Evolutionary conservation across 2,329 filamentous ascomycete species (phyloP).

Genomic region (Colletotrichum graminicola): DNA sequence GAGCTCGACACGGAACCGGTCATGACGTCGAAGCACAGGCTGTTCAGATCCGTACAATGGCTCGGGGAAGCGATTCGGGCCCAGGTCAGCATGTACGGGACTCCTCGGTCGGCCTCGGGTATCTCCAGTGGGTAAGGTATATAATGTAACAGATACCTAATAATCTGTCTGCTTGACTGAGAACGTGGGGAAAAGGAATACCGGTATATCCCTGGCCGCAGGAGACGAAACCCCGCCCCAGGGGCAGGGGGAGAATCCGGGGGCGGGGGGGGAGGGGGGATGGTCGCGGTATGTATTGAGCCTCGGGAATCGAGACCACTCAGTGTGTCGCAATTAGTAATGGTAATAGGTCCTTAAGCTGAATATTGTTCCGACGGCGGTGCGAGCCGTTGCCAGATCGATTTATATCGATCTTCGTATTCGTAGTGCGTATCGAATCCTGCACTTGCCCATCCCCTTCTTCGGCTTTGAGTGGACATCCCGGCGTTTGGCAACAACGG

Average conservation of each 20-base stretch:
- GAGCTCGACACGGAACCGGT: constrained; percentile 21
- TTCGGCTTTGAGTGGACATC: neutral
- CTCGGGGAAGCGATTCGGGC: constrained; percentile 16
- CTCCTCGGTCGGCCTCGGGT: constrained; percentile 30
- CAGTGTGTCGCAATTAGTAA: constrained; percentile 8
- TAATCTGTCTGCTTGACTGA: constrained; percentile 3
- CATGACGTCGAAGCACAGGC: constrained; percentile 9
- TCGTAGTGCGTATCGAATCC: neutral
- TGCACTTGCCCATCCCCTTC: neutral
- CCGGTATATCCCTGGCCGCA: constrained; percentile 6
- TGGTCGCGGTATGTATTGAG: constrained; percentile 23
- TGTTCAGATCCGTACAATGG: constrained; percentile 1
- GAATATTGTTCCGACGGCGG: neutral
- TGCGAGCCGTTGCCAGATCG: neutral
- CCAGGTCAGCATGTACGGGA: neutral
- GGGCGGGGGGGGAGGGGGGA: constrained; percentile 2
- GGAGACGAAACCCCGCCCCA: constrained; percentile 14
- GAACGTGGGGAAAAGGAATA: constrained; percentile 14
- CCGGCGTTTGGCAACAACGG: neutral
- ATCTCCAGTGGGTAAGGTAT: constrained; percentile 17
- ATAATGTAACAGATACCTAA: constrained; percentile 20
- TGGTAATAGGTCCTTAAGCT: constrained; percentile 2
- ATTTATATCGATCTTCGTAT: neutral
- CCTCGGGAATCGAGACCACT: constrained; percentile 22
- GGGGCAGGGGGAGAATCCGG: constrained; percentile 13